Evolutionary conservation across 2,329 filamentous ascomycete species (phyloP).

Genomic region (Fusarium sp.): DNA sequence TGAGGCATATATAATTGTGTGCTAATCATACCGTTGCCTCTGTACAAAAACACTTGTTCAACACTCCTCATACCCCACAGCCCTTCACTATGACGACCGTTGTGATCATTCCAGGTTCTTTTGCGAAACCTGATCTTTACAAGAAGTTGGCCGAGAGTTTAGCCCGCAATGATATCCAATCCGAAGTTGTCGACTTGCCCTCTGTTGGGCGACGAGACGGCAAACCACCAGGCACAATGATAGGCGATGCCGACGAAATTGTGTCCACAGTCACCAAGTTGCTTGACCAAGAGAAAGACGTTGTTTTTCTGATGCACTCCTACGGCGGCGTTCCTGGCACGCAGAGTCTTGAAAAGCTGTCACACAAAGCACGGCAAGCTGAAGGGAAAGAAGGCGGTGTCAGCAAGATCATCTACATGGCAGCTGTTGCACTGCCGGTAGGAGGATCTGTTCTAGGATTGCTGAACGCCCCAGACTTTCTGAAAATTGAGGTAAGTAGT

Average conservation of each 20-base stretch:
- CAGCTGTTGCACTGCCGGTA: constrained; percentile 7
- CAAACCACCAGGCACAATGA: constrained; percentile 4
- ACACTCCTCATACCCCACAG: background rate
- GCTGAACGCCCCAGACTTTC: constrained; percentile 1
- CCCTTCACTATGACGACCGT: constrained; percentile 1
- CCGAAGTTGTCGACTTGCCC: background rate
- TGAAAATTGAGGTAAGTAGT: background rate
- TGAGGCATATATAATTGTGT: no score
- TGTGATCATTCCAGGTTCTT: constrained; percentile 26
- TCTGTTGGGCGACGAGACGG: constrained; percentile 17
- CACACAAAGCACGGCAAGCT: constrained; percentile 2
- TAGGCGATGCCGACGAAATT: constrained; percentile 21
- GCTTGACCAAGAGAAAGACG: constrained; percentile 1
- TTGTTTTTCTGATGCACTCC: constrained; percentile 20
- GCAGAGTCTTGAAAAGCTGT: constrained; percentile 17
- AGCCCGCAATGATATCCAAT: background rate
- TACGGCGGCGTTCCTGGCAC: constrained; percentile 24
- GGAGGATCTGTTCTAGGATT: constrained; percentile 3
- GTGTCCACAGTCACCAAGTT: background rate
- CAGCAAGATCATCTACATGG: constrained; percentile 15
- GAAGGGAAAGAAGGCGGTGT: constrained; percentile 11
- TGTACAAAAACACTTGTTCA: no score
- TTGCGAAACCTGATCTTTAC: constrained; percentile 7
- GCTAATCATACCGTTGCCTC: no score
- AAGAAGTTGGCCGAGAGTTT: background rate